Evolutionary conservation across 1,284 basidiomycete species (phyloP), one percentile per base, ranked within the genome.

Genomic region (Leucoagaricus sp.): DNA sequence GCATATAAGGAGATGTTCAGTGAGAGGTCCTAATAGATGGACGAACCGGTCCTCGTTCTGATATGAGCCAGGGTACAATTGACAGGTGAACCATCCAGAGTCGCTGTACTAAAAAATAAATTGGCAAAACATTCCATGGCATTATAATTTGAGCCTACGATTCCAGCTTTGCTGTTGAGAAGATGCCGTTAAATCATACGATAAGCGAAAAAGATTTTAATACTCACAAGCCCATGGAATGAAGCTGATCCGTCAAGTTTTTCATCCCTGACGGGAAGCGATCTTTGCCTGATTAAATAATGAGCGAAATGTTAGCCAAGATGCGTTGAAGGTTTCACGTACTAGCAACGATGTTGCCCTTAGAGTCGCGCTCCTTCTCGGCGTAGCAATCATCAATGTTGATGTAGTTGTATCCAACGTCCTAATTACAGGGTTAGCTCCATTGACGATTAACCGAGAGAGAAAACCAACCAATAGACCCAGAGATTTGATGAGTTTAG

Each of bases 301-400:
- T 33, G 17, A 55, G 8, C 41, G 25, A 17, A 26, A 31, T 13
- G 23, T 31, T 10, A 13, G 33, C 41, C 21, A 52, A 49, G 41
- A 19, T 53, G 55, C 9, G 40, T n/a, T 26, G 45, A 38, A 31
- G 17, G 53, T 15, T 36, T 10, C 31, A 65, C 68, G 6, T 25
- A 72, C 72, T 69, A 41, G 77, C 81, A 46, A 82, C 69, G 33
- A 85, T 76, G 58, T 79, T 69, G 4, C 83, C 83, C 10, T 64
- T 60, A 10, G 69, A 59, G 56, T 64, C 80, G 23, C 83, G 72
- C 38, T 79, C 65, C 56, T 77, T 82, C 64, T 82, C 77, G 3
- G 82, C 74, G 63, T 82, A 85, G 60, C 83, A 85, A 56, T 85
- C 83, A 59, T 85, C 83, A 34, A 85, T 63, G 58, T 83, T 84